A percentile compares a stretch with the other conserved stretches of the same genome.
Conservation (phyloP, 2,329 filamentous ascomycete genomes). For the Rhinocladiella similis region DNA sequence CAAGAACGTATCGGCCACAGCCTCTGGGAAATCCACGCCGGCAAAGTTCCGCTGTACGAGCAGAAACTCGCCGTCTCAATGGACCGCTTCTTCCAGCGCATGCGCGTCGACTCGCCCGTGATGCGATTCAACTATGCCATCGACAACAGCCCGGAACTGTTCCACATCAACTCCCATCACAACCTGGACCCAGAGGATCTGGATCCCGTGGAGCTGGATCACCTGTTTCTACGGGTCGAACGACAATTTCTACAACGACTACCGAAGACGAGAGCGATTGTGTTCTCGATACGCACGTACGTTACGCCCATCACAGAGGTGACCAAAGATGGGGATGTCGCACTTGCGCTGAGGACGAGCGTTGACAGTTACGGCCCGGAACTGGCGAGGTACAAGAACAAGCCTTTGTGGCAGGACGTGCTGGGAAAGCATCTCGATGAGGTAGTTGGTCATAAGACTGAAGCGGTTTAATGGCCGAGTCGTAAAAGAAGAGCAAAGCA, state of each 20-base stretch:
- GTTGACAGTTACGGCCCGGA: slow-evolving; percentile 2
- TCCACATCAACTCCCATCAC: slow-evolving; percentile 9
- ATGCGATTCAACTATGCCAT: slow-evolving; percentile 11
- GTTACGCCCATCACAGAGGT: slow-evolving; percentile 3
- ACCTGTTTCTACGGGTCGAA: background rate
- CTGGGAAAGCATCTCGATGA: background rate
- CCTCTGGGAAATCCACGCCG: slow-evolving; percentile 1
- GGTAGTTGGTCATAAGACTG: background rate
- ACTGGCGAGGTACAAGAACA: slow-evolving; percentile 5
- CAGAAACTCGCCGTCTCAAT: slow-evolving; percentile 1
- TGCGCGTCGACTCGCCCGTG: slow-evolving; percentile 1
- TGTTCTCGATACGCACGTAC: slow-evolving; percentile 4
- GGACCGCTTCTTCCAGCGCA: slow-evolving; percentile 3
- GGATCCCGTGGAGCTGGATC: slow-evolving; percentile 1
- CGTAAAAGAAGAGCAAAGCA: no score
- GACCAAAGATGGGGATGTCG: slow-evolving; percentile 2
- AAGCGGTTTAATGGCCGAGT: background rate
- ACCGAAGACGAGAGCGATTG: slow-evolving; percentile 1
- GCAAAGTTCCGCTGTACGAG: slow-evolving; percentile 6
- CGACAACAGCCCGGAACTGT: slow-evolving; percentile 3
- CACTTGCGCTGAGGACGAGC: slow-evolving; percentile 3
- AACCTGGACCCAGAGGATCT: background rate
- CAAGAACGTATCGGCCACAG: slow-evolving; percentile 7
- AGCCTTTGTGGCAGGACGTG: slow-evolving; percentile 4
- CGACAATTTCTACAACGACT: slow-evolving; percentile 4